A percentile compares a stretch with the other conserved stretches of the same genome.
These are phyloP conservation scores for Trichoderma sp. DNA, from an alignment of 2,329 filamentous ascomycete species.

Conservation along the genomic window DNA sequence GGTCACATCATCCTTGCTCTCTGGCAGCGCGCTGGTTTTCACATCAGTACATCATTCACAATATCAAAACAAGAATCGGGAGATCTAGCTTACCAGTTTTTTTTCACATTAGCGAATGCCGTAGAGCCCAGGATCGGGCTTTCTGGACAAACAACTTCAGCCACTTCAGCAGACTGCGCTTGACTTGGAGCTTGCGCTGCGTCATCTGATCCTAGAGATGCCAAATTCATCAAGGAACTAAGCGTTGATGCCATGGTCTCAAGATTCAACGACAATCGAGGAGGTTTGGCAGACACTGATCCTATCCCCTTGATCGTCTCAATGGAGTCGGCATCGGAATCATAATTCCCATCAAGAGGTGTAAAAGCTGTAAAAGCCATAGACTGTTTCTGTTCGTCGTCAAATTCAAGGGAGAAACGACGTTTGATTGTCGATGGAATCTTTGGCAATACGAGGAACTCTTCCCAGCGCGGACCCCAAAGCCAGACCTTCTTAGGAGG, in stretches of 20 bases:
- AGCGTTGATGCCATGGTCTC: constrained; percentile 32
- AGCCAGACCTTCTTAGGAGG: constrained; percentile 36
- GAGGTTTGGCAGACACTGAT: constrained; percentile 27
- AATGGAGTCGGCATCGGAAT: constrained; percentile 31
- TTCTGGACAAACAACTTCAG: background rate
- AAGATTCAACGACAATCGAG: constrained; percentile 39
- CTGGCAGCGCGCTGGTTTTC: background rate
- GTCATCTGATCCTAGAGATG: constrained; percentile 16
- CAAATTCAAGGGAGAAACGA: constrained; percentile 3
- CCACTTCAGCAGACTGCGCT: background rate
- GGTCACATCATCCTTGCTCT: background rate
- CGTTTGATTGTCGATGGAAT: constrained; percentile 35
- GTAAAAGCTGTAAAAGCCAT: background rate
- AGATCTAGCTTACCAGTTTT: background rate
- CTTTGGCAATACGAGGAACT: constrained; percentile 42
- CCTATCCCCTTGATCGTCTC: constrained; percentile 26
- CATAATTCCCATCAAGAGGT: background rate
- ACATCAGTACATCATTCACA: background rate
- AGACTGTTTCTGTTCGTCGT: background rate
- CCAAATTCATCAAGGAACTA: constrained; percentile 32
- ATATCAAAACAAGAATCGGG: background rate
- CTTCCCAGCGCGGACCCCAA: constrained; percentile 41
- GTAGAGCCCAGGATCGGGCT: background rate
- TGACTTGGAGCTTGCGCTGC: background rate
- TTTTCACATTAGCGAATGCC: background rate